Conservation (phyloP, 768 basidiomycete genomes). For the Rhodosporidiobolus sp. region DNA sequence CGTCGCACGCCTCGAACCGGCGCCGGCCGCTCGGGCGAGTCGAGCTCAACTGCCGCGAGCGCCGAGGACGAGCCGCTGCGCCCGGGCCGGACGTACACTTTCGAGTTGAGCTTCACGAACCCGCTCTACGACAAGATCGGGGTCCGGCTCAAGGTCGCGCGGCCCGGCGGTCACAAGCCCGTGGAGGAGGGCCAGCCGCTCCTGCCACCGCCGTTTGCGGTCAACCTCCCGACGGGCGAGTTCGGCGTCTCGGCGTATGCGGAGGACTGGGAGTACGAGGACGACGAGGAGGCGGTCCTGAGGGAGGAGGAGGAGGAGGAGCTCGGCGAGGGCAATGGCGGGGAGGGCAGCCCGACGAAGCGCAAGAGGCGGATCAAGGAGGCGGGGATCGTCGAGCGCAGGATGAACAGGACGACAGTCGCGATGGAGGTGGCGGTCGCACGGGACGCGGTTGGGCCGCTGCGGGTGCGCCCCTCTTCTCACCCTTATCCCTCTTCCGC, state of each 20-base stretch:
- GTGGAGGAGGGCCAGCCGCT: conserved; percentile 43
- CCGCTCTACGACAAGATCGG: conserved; percentile 94
- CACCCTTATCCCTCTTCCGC: neutral
- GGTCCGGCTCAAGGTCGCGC: conserved; percentile 70
- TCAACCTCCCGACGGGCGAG: conserved; percentile 70
- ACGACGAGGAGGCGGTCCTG: conserved; percentile 63
- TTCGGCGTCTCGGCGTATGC: conserved; percentile 87
- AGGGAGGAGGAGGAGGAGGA: conserved; percentile 54
- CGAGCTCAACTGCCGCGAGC: conserved; percentile 46
- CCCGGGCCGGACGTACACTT: conserved; percentile 77
- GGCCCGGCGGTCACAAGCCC: conserved; percentile 14
- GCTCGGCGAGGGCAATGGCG: conserved; percentile 46
- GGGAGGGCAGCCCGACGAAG: conserved; percentile 52
- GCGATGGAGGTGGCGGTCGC: conserved; percentile 84
- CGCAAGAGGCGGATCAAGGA: conserved; percentile 40
- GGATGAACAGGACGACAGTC: conserved; percentile 82
- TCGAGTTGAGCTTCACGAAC: conserved; percentile 87
- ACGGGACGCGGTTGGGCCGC: conserved; percentile 69
- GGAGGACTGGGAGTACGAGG: conserved; percentile 97
- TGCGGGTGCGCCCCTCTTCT: conserved; percentile 61
- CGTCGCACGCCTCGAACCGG: conserved; percentile 42
- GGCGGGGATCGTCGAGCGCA: conserved; percentile 77
- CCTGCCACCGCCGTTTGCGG: conserved; percentile 66
- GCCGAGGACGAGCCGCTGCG: conserved; percentile 54
- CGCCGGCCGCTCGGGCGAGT: conserved; percentile 51